These are phyloP conservation scores for Alternaria alternata DNA, from an alignment of 2,329 filamentous ascomycete genomes.

Conservation along the genomic window DNA sequence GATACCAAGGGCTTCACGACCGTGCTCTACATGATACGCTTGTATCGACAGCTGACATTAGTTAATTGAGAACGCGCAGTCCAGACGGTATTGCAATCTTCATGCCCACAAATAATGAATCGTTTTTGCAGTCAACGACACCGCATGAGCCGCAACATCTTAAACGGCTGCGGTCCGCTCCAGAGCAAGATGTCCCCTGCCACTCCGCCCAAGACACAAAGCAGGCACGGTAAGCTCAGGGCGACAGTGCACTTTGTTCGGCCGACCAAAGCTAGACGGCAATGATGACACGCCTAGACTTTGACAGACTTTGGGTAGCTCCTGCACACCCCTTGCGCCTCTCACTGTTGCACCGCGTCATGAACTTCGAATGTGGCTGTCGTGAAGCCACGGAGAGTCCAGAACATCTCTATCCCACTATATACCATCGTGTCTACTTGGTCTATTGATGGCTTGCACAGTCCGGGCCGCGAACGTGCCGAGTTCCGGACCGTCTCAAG, in stretches of 20 bases:
- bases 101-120: neutral
- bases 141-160: neutral
- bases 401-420: neutral
- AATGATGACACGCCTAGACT: neutral
- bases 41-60: conserved; percentile 14
- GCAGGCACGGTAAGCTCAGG: conserved; percentile 1
- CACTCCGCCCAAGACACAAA: neutral
- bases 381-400: neutral
- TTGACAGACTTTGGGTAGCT: neutral
- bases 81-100: neutral
- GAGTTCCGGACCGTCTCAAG: conserved; percentile 1
- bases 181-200: neutral
- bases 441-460: conserved; percentile 1
- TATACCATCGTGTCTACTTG: neutral
- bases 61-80: neutral
- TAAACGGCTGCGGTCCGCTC: conserved; percentile 9
- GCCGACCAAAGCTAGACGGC: neutral
- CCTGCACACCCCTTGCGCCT: neutral
- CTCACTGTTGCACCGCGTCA: neutral
- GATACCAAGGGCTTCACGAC: conserved; percentile 6
- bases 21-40: conserved; percentile 6
- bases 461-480: neutral
- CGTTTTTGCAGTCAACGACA: neutral
- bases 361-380: neutral
- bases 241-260: neutral